Base-by-base conservation (phyloP, 768 basidiomycete species). In the Pulveroboletus sp. region DNA sequence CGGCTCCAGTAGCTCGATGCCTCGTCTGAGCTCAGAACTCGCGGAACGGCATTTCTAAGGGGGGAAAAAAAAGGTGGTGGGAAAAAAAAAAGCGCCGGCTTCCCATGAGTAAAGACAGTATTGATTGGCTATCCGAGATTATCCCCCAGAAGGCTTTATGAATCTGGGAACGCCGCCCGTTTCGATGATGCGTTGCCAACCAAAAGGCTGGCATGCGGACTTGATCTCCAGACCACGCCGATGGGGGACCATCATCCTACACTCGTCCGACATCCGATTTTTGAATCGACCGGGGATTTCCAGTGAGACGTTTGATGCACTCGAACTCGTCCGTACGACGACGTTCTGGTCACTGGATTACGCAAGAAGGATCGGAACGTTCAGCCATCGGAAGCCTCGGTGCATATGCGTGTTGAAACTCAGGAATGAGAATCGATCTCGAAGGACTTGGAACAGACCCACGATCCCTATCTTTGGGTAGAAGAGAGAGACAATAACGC, bases 401-500 rank as follows among this genome's bases (percentile, higher is more conserved):
- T n/a, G 18, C 8, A 14, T 27, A 27, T 52, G 24, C 24, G 42
- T 39, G 43, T 39, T 45, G 32, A 28, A 24, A 38, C 18, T 46
- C 38, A 35, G 39, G 21, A 40, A 49, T 54, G 56, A 26, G 56
- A 58, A 54, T 28, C 39, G 38, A 43, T 52, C 18, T 39, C 30
- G 17, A 17, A 33, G 41, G 28, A 39, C 3, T 12, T 21, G 28
- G 11, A 35, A 9, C 3, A 42, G 28, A 43, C 54, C 37, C 49
- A 60, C 40, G 55, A 40, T 33, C 46, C 31, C 47, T 43, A 57
- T 57, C 55, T 57, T 58, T 45, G n/a, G 47, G 46, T 37, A 31
- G 44, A 33, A 47, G 18, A 42, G 9, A 42, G 9, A 39, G 31
- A 40, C 15, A 8, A 39, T 15, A 15, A 43, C 26, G 30, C 27